Evolutionary conservation across 2,329 filamentous ascomycete genomes (phyloP).

Genomic region (Cytospora chrysosperma): DNA sequence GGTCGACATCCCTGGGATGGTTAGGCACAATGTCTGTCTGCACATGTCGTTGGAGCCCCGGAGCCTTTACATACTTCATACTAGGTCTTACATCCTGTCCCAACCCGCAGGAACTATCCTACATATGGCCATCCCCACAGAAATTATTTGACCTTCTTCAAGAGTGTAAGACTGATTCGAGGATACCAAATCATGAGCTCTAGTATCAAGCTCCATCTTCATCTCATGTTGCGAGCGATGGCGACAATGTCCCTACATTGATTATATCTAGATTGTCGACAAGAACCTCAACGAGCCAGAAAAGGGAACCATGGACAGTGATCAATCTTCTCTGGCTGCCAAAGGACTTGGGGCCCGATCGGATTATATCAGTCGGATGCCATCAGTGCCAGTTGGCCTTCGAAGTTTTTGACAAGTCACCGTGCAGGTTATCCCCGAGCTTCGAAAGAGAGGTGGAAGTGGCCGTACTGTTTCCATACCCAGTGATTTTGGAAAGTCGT

Average conservation of each 20-base stretch:
- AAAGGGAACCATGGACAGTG: conserved; percentile 31
- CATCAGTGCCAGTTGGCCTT: no score
- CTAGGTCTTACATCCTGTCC: conserved; percentile 15
- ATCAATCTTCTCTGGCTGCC: background rate
- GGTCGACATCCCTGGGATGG: background rate
- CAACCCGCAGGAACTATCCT: conserved; percentile 8
- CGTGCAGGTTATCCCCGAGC: conserved; percentile 5
- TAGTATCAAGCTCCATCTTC: conserved; percentile 69
- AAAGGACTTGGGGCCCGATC: background rate
- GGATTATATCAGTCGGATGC: background rate
- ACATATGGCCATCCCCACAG: conserved; percentile 50
- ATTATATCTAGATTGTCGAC: conserved; percentile 53
- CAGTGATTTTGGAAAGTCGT: conserved; percentile 54
- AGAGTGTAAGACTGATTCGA: conserved; percentile 54
- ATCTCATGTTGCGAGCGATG: conserved; percentile 67
- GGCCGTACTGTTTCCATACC: conserved; percentile 55
- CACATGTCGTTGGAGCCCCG: no score
- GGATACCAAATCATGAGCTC: conserved; percentile 46
- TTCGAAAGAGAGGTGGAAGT: background rate
- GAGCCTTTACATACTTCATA: background rate
- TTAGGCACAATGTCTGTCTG: no score
- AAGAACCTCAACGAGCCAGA: conserved; percentile 59
- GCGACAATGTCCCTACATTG: conserved; percentile 50
- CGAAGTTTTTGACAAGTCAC: conserved; percentile 9
- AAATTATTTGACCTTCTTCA: conserved; percentile 53